These are phyloP conservation scores for Cyclaneusma minus DNA, from an alignment of 2,329 filamentous ascomycete genomes.

Conservation along the genomic window DNA sequence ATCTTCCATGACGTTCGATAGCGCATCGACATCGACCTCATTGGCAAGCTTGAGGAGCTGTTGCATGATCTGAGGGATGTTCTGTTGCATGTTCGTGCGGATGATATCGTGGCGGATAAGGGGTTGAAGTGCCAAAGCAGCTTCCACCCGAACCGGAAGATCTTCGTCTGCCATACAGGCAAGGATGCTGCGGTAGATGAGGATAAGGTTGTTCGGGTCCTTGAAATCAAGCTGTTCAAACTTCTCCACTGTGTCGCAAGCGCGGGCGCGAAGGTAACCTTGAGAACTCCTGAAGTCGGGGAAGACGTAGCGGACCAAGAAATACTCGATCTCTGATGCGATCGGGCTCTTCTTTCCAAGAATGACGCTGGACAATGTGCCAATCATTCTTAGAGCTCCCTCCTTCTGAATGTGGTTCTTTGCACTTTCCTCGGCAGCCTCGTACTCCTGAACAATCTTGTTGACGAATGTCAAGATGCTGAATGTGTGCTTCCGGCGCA, in stretches of 20 bases:
- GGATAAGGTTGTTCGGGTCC: slow-evolving; percentile 85
- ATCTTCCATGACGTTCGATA: slow-evolving; percentile 98
- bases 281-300: slow-evolving; percentile 89
- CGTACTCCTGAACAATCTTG: slow-evolving; percentile 84
- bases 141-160: slow-evolving; percentile 85
- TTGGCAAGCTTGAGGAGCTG: slow-evolving; percentile 93
- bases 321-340: slow-evolving; percentile 94
- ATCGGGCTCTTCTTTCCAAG: slow-evolving; percentile 97
- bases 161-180: slow-evolving; percentile 94
- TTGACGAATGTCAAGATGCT: slow-evolving; percentile 93
- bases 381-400: slow-evolving; percentile 92
- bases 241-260: slow-evolving; percentile 95
- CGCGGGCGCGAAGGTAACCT: slow-evolving; percentile 83
- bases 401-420: slow-evolving; percentile 95
- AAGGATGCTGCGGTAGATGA: slow-evolving; percentile 92
- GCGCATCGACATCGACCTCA: slow-evolving; percentile 90
- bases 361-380: slow-evolving; percentile 83
- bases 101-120: slow-evolving; percentile 93
- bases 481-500: slow-evolving; percentile 88
- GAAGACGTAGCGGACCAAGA: slow-evolving; percentile 96
- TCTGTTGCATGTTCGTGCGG: slow-evolving; percentile 87
- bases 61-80: slow-evolving; percentile 98
- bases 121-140: slow-evolving; percentile 83
- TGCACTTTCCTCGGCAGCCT: slow-evolving; percentile 66
- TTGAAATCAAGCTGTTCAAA: slow-evolving; percentile 97